Base-by-base conservation (phyloP, 1,284 basidiomycete genomes). In the Rhizopogon hawkerae region DNA sequence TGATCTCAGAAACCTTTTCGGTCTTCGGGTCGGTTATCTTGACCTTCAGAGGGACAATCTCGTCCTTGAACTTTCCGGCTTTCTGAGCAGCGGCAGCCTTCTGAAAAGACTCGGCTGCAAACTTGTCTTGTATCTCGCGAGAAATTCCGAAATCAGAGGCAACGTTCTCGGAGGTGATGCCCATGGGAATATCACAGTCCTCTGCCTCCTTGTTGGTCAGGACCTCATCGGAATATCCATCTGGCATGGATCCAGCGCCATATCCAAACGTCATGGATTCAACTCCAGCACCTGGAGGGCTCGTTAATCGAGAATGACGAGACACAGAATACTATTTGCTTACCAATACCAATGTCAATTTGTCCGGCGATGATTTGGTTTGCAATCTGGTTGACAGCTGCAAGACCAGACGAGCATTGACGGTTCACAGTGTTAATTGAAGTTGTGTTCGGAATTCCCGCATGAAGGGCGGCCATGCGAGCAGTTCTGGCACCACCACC, bases 101-200 rank as follows among this genome's bases (percentile, higher is more conserved):
- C 61, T 83, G 82, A 75, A 84, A 94, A 8, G 90, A 93, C 53
- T 80, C 71, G 38, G 92, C 91, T 7, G 92, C 85, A 60, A 95
- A 96, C 45, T 74, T 78, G 72, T 96, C 93, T 69, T 95, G 92
- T 41, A 68, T 70, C 39, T 73, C 72, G 49, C 93, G 86, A 38
- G 84, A 70, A 62, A 97, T 78, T 56, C 75, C 72, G 70, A 77
- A 93, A 55, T 91, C 78, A 38, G 75, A 69, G 16, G 92, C 91
- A 55, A 98, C 94, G 64, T 98, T 98, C 75, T 98, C 95, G 21
- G 92, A 96, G 45, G 93, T 95, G 71, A 92, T 86, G 56, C 94
- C 93, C 93, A 97, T 97, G 49, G 95, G 95, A 56, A 95, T 77
- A 16, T 95, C 76, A 69, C 94, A 97, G 75, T 98, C 93, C 53